phyloP scores from a whole-genome alignment of 495 filamentous ascomycete species.

The Thozetella sp. region DNA sequence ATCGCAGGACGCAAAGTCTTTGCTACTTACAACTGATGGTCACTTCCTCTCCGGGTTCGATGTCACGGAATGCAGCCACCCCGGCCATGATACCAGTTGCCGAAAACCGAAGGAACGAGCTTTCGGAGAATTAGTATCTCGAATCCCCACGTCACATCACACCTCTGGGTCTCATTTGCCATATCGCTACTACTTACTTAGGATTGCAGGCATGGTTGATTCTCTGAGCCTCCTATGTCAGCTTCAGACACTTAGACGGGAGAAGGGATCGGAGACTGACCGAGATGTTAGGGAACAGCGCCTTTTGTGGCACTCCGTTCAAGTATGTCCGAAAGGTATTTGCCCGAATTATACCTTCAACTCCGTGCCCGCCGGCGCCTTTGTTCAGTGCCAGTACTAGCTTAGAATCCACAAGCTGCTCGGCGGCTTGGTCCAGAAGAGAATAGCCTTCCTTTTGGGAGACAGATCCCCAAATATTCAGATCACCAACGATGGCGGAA shows the following conservation, averaged over 20 bases:
- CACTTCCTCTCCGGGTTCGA: constrained; percentile 37
- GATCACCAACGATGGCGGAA: constrained; percentile 30
- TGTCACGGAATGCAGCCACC: constrained; percentile 31
- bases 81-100: constrained; percentile 26
- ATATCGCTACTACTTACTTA: constrained; percentile 29
- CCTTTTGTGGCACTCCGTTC: constrained; percentile 29
- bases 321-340: constrained; percentile 35
- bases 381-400: constrained; percentile 29
- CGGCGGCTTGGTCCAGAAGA: constrained; percentile 28
- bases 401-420: constrained; percentile 31
- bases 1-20: background rate
- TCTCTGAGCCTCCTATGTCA: constrained; percentile 18
- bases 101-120: constrained; percentile 37
- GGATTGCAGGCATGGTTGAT: constrained; percentile 43
- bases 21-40: constrained; percentile 36
- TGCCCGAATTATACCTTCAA: constrained; percentile 40
- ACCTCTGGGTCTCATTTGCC: no score
- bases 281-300: constrained; percentile 35
- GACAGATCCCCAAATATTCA: constrained; percentile 24
- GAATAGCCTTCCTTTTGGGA: constrained; percentile 26
- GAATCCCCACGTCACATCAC: no score
- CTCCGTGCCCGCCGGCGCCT: constrained; percentile 21
- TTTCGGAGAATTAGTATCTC: constrained; percentile 2
- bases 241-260: background rate
- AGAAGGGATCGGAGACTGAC: constrained; percentile 15